Conservation (phyloP, 345 rosid species). For the Streptanthus diversifolius region DNA sequence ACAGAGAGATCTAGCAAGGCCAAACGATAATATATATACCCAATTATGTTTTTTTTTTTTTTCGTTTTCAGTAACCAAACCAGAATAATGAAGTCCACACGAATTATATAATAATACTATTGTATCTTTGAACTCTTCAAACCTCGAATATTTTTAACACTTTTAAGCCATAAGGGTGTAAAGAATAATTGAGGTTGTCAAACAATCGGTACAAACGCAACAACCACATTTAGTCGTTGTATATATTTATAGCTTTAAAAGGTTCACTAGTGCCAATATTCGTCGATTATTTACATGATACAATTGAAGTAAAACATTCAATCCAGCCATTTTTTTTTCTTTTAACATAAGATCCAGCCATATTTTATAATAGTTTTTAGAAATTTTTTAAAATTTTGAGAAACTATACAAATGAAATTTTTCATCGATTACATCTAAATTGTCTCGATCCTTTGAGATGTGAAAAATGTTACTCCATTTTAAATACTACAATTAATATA, state of each 20-base stretch:
- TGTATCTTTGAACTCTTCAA: slow-evolving; percentile 14
- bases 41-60: neutral
- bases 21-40: slow-evolving; percentile 4
- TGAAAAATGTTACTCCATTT: neutral
- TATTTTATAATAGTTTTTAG: too few species aligned
- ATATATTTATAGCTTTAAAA: neutral
- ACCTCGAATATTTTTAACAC: neutral
- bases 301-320: too few species aligned
- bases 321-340: too few species aligned
- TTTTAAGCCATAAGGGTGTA: neutral
- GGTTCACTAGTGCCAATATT: neutral
- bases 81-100: slow-evolving; percentile 31
- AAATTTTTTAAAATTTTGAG: too few species aligned
- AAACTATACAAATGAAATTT: too few species aligned
- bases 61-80: slow-evolving; percentile 29
- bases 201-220: neutral
- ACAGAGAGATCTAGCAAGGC: slow-evolving; percentile 32
- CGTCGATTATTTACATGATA: neutral
- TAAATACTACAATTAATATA: neutral
- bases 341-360: too few species aligned
- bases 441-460: neutral
- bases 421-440: neutral
- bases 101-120: slow-evolving; percentile 13
- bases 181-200: neutral
- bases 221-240: neutral